Conservation (phyloP, 352 stramenopile species). For the Phytophthora tubulina region DNA sequence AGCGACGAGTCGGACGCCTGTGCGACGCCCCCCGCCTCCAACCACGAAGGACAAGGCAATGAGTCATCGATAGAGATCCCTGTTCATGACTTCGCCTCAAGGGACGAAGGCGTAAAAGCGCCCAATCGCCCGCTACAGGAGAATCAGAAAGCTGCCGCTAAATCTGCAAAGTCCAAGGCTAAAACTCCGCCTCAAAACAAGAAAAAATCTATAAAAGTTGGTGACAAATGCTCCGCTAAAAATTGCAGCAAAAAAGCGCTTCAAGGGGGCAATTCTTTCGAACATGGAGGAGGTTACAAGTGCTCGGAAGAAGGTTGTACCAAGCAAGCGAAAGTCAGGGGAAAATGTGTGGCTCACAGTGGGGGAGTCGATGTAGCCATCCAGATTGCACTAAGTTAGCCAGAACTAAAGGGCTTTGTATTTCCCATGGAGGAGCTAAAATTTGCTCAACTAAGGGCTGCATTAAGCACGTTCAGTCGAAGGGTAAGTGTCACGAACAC, state of each 20-base stretch:
- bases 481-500: conserved; percentile 68
- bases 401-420: conserved; percentile 59
- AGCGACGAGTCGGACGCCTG: conserved; percentile 2
- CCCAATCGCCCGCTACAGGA: background rate
- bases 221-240: conserved; percentile 7
- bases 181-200: conserved; percentile 8
- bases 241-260: conserved; percentile 24
- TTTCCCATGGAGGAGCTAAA: conserved; percentile 74
- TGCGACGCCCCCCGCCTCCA: background rate
- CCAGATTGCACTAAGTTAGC: conserved; percentile 38
- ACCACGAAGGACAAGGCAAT: background rate
- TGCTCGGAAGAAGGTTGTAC: conserved; percentile 34
- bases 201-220: conserved; percentile 1
- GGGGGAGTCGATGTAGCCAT: conserved; percentile 30
- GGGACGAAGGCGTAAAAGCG: conserved; percentile 4
- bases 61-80: background rate
- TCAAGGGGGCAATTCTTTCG: conserved; percentile 31
- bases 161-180: background rate
- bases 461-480: conserved; percentile 62
- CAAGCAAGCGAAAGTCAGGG: conserved; percentile 44
- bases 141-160: background rate
- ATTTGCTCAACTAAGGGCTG: conserved; percentile 58
- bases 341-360: conserved; percentile 40
- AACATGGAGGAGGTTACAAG: conserved; percentile 47
- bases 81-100: background rate